These are phyloP conservation scores for Rhizopus delemar DNA, from an alignment of 371 early-diverging fungal genomes.

Conservation along the genomic window DNA sequence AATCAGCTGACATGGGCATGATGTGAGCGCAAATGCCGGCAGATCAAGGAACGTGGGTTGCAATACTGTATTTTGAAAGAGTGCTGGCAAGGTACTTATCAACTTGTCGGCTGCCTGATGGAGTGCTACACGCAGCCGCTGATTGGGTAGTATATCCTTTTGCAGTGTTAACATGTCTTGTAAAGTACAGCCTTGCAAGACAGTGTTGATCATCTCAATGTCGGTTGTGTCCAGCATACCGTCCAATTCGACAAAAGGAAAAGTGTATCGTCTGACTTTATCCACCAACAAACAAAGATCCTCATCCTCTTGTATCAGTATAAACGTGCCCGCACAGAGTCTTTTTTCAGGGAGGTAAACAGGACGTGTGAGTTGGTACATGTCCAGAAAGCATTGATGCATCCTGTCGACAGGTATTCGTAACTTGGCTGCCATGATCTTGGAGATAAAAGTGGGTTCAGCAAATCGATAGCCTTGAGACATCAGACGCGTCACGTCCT, in stretches of 20 bases:
- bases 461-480: constrained; percentile 49
- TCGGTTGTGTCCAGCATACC: constrained; percentile 22
- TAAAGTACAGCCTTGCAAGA: constrained; percentile 30
- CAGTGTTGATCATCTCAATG: constrained; percentile 19
- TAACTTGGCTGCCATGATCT: constrained; percentile 41
- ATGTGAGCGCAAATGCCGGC: constrained; percentile 36
- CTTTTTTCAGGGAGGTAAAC: constrained; percentile 12
- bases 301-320: constrained; percentile 30
- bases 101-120: constrained; percentile 30
- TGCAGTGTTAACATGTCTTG: constrained; percentile 13
- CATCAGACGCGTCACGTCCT: constrained; percentile 26
- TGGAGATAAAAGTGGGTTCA: constrained; percentile 41
- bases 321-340: constrained; percentile 36
- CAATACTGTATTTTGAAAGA: constrained; percentile 28
- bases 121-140: constrained; percentile 26
- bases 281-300: constrained; percentile 31
- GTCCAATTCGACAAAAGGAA: constrained; percentile 36
- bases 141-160: constrained; percentile 2
- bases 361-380: constrained; percentile 31
- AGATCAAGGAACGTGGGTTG: constrained; percentile 35
- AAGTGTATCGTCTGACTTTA: constrained; percentile 30
- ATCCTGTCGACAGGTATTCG: constrained; percentile 42
- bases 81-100: constrained; percentile 22
- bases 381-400: constrained; percentile 35
- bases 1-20: constrained; percentile 39